These are phyloP conservation scores for Vanrija pseudolonga DNA, from an alignment of 1,284 basidiomycete genomes.

Conservation along the genomic window DNA sequence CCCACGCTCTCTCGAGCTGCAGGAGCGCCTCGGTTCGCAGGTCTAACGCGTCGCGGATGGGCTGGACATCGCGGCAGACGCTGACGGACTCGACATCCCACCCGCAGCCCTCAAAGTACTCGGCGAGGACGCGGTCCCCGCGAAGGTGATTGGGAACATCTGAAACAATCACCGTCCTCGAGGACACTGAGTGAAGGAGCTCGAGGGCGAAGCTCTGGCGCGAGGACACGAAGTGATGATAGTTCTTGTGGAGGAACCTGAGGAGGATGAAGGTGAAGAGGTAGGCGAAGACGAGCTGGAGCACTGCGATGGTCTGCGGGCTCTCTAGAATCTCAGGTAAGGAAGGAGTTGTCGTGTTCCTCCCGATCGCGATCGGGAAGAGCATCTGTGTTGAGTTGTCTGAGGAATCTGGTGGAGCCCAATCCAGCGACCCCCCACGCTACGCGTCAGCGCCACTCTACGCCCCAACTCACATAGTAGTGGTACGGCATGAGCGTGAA, in stretches of 20 bases:
- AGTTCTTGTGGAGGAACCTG: constrained; percentile 82
- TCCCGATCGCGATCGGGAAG: constrained; percentile 1
- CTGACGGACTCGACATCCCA: constrained; percentile 61
- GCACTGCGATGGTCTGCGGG: constrained; percentile 75
- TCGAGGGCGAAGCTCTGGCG: constrained; percentile 91
- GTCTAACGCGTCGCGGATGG: constrained; percentile 69
- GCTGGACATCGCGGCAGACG: constrained; percentile 77
- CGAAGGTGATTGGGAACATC: constrained; percentile 76
- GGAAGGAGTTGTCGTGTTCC: constrained; percentile 3
- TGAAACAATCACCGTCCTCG: constrained; percentile 85
- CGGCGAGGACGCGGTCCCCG: constrained; percentile 77
- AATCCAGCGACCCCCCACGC: constrained; percentile 68
- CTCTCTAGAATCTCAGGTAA: constrained; percentile 70
- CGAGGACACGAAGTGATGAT: constrained; percentile 81
- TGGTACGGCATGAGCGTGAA: constrained; percentile 85
- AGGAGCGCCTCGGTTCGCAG: constrained; percentile 72
- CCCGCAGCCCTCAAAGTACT: constrained; percentile 80
- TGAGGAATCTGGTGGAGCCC: constrained; percentile 57
- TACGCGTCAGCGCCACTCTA: constrained; percentile 41
- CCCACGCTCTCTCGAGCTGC: constrained; percentile 78
- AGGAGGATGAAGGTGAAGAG: constrained; percentile 83
- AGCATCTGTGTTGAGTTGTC: constrained; percentile 26
- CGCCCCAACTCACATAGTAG: constrained; percentile 61
- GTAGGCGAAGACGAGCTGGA: constrained; percentile 90
- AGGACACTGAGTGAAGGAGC: constrained; percentile 87